A percentile compares a stretch with the other conserved stretches of the same genome.
Evolutionary conservation across 225 moss, liverwort and hornwort genomes (phyloP).

Genomic region (Pleurozium schreberi): DNA sequence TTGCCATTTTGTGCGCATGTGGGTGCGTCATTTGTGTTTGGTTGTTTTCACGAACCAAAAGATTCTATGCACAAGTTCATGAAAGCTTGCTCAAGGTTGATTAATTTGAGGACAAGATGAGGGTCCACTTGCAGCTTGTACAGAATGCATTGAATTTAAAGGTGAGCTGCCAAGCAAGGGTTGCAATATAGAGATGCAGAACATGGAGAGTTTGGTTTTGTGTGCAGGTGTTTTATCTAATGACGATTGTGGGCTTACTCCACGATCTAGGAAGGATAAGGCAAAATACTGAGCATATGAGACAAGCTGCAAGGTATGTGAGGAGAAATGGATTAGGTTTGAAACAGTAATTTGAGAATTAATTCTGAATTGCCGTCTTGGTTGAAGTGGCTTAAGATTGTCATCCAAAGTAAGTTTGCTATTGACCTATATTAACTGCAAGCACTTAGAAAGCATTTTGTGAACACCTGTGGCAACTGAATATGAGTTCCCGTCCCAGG

Average conservation of each 20-base stretch:
- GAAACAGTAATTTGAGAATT: neutral
- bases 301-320: neutral
- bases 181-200: neutral
- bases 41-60: conserved; percentile 34
- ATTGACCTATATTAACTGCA: neutral
- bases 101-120: neutral
- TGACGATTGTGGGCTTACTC: neutral
- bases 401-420: neutral
- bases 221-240: neutral
- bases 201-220: neutral
- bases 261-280: neutral
- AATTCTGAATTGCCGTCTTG: neutral
- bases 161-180: neutral
- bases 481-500: neutral
- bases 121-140: neutral
- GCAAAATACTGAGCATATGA: neutral
- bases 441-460: neutral
- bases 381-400: neutral
- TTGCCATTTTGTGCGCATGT: conserved; percentile 38
- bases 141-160: neutral
- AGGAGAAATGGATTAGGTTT: neutral
- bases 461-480: neutral
- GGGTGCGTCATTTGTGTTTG: conserved; percentile 33
- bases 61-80: conserved; percentile 32
- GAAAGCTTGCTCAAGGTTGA: conserved; percentile 3